A percentile compares a stretch with the other conserved stretches of the same genome.
Conservation (phyloP, 2,329 filamentous ascomycete species). For the Aspergillus pseudotamarii region DNA sequence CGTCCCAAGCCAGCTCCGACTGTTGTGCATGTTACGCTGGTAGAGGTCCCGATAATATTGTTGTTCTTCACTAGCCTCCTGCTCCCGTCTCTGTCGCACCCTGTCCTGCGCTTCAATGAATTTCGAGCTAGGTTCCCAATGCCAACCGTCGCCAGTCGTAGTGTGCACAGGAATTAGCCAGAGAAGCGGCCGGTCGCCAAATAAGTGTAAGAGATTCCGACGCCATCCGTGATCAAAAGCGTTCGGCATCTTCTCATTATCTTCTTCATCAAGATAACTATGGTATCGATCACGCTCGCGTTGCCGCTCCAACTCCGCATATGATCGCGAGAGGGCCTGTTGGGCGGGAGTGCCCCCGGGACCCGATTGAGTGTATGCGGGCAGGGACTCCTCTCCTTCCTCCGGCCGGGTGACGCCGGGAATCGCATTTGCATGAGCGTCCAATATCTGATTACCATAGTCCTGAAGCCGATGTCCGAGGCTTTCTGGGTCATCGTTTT, state of each 20-base stretch:
- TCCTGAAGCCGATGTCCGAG: constrained; percentile 54
- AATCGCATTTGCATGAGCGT: constrained; percentile 79
- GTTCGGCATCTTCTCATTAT: constrained; percentile 84
- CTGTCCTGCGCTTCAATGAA: constrained; percentile 68
- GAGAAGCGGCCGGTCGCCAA: constrained; percentile 71
- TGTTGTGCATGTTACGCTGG: constrained; percentile 37
- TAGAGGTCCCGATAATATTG: constrained; percentile 40
- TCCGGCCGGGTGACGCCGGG: constrained; percentile 79
- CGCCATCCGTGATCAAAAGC: constrained; percentile 89
- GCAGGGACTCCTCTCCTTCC: constrained; percentile 70
- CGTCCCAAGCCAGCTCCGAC: constrained; percentile 29
- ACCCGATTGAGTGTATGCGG: constrained; percentile 28
- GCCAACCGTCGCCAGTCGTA: constrained; percentile 90
- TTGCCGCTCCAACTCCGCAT: constrained; percentile 62
- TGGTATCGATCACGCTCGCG: constrained; percentile 71
- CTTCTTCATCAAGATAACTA: constrained; percentile 85
- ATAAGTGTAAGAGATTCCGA: constrained; percentile 77
- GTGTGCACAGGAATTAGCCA: constrained; percentile 84
- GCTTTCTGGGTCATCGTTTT: constrained; percentile 35
- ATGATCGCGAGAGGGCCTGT: constrained; percentile 49
- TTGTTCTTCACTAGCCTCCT: constrained; percentile 32
- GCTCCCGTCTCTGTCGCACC: constrained; percentile 33
- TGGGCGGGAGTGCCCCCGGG: constrained; percentile 45
- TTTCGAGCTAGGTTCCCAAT: constrained; percentile 80
- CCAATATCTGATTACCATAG: constrained; percentile 73